Base-by-base conservation (phyloP, 2,329 filamentous ascomycete genomes). In the Penicillium glabrum region DNA sequence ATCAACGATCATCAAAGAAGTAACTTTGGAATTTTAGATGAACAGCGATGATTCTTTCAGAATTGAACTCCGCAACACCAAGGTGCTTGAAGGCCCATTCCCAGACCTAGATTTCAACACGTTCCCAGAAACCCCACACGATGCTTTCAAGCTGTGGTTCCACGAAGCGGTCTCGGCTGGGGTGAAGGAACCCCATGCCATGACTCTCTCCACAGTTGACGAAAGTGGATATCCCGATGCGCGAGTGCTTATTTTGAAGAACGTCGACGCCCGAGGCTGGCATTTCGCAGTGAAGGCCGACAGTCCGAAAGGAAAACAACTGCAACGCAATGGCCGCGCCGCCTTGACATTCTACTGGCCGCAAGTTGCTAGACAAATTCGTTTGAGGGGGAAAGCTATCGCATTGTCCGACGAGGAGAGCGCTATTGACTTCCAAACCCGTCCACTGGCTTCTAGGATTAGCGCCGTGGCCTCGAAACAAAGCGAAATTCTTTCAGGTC, bases 331-430 rank as follows among this genome's bases (percentile, higher is more conserved):
- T 35, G 45, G 47, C 5, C 14, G 29, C 21, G 54, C 53, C 2
- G 57, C 61, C 2, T 47, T 64, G 26, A 62, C 60, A 1, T 64
- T 62, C 39, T 64, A 62, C 27, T 62, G 61, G 61, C 54, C 61
- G 19, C 29, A 51, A 29, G 37, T 64, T n/a, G 61, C 53, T n/a
- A 19, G 60, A n/a, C 61, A 64, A 41, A 41, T 64, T 24, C 33
- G 61, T 5, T 3, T 64, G 19, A 53, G 47, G 14, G 61, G 61
- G 9, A 33, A 3, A 3, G 61, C 57, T 7, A 24, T 44, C 8
- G 39, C 19, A 6, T 19, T 64, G 8, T 13, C 51, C 8, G 60
- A 55, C 0, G 56, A 35, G 16, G 60, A 62, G 45, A 56, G 54
- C 37, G 41, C 29, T 5, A 10, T 23, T 23, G 61, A 64, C 44